A percentile compares a stretch with the other conserved stretches of the same genome.
These are phyloP conservation scores for Silybum marianum DNA, from an alignment of 129 eudicot genomes.

Conservation along the genomic window DNA sequence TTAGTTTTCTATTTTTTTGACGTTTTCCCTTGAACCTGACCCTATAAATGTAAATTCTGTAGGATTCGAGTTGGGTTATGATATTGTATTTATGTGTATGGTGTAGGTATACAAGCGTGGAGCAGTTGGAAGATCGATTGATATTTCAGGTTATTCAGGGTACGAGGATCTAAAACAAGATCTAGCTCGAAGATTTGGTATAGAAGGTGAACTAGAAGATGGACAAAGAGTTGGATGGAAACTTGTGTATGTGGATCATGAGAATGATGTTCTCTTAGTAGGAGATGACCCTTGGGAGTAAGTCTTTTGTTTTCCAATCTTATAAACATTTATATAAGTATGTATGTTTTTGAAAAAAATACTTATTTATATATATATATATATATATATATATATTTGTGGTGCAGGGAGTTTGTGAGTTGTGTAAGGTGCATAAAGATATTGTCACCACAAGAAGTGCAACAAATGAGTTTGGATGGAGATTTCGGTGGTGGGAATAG, in stretches of 20 bases:
- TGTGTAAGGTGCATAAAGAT: conserved; percentile 89
- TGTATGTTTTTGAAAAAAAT: background rate
- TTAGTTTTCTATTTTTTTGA: too few species aligned
- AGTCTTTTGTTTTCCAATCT: conserved; percentile 23
- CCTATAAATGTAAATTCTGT: background rate
- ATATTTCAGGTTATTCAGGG: conserved; percentile 79
- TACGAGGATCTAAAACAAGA: conserved; percentile 93
- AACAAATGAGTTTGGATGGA: conserved; percentile 93
- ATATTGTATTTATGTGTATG: background rate
- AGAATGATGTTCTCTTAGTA: conserved; percentile 86
- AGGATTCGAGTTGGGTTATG: background rate
- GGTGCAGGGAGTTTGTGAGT: conserved; percentile 80
- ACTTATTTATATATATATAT: too few species aligned
- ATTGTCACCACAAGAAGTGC: conserved; percentile 93
- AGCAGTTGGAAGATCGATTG: conserved; percentile 97
- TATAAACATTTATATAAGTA: background rate
- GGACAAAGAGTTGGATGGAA: conserved; percentile 90
- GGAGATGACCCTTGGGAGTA: conserved; percentile 99
- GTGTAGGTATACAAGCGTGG: conserved; percentile 90
- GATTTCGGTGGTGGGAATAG: conserved; percentile 71
- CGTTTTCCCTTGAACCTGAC: too few species aligned
- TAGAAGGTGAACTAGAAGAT: conserved; percentile 91
- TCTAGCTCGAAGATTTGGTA: conserved; percentile 90
- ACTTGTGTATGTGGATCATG: conserved; percentile 93
- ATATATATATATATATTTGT: too few species aligned